Percentiles rank a stretch among this genome's conserved stretches.
Evolutionary conservation across 176 grass and related monocot genomes (phyloP).

Genomic region (Eragrostis curvula): DNA sequence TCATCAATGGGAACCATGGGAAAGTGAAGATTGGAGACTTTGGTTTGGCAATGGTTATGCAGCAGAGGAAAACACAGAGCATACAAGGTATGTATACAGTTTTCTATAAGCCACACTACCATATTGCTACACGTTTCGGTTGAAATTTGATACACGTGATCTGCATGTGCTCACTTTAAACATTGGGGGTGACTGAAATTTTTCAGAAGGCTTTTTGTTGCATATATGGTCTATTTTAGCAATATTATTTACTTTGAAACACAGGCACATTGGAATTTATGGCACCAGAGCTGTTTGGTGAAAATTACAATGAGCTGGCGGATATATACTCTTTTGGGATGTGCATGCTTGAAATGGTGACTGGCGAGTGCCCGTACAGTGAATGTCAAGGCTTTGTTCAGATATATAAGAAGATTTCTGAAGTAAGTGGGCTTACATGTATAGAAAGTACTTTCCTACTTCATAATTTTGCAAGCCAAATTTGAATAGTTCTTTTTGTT

Average conservation of each 20-base stretch:
- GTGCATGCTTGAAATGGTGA: constrained; percentile 76
- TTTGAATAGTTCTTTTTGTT: not conserved
- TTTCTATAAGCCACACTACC: not conserved
- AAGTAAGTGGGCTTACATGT: constrained; percentile 37
- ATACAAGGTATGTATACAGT: constrained; percentile 31
- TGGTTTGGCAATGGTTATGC: constrained; percentile 63
- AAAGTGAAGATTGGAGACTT: constrained; percentile 64
- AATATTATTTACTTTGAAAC: not conserved
- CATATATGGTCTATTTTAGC: not conserved
- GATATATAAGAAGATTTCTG: constrained; percentile 59
- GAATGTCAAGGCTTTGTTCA: constrained; percentile 51
- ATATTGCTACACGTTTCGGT: not conserved
- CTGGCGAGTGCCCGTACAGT: constrained; percentile 63
- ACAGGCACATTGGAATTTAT: constrained; percentile 66
- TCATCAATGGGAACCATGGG: constrained; percentile 70
- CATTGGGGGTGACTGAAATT: not conserved
- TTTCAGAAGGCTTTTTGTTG: not conserved
- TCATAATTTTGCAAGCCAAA: not conserved
- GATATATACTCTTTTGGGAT: constrained; percentile 75
- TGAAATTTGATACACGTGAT: not conserved
- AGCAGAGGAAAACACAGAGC: constrained; percentile 43
- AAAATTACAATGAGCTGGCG: constrained; percentile 61
- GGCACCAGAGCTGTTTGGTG: constrained; percentile 60
- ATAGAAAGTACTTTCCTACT: not conserved
- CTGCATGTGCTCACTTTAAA: not conserved